These are phyloP conservation scores for Claviceps fusiformis DNA, from an alignment of 2,329 filamentous ascomycete genomes.

Conservation along the genomic window DNA sequence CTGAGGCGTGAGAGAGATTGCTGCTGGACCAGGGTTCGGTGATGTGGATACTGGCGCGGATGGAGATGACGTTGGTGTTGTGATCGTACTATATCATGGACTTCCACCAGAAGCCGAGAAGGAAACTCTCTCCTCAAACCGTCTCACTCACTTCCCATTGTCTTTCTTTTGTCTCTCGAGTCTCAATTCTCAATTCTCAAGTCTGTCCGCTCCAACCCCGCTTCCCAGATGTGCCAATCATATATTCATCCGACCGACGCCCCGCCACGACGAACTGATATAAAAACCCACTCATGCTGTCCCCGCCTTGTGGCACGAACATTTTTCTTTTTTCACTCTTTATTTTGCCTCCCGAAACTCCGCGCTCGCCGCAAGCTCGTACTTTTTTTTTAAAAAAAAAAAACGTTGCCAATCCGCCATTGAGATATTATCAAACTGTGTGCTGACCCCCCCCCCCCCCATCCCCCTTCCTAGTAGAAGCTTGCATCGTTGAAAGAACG, in stretches of 20 bases:
- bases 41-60: too few relatives aligned
- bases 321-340: not conserved
- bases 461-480: too few relatives aligned
- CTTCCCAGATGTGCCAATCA: not conserved
- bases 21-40: too few relatives aligned
- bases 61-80: too few relatives aligned
- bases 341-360: not conserved
- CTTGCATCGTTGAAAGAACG: not conserved
- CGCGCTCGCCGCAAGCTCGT: not conserved
- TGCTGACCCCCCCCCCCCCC: not conserved
- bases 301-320: not conserved
- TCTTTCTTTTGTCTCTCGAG: not conserved
- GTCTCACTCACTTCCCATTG: too few relatives aligned
- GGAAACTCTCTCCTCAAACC: too few relatives aligned
- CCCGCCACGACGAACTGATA: not conserved
- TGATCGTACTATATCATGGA: too few relatives aligned
- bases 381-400: not conserved
- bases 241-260: not conserved
- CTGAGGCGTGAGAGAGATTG: constrained; percentile 21
- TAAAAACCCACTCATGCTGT: constrained; percentile 2
- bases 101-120: too few relatives aligned
- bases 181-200: not conserved
- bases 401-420: not conserved
- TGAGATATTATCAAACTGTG: not conserved
- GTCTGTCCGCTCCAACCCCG: not conserved